These are phyloP conservation scores for Boletus sp. DNA, from an alignment of 768 basidiomycete species.

Conservation along the genomic window DNA sequence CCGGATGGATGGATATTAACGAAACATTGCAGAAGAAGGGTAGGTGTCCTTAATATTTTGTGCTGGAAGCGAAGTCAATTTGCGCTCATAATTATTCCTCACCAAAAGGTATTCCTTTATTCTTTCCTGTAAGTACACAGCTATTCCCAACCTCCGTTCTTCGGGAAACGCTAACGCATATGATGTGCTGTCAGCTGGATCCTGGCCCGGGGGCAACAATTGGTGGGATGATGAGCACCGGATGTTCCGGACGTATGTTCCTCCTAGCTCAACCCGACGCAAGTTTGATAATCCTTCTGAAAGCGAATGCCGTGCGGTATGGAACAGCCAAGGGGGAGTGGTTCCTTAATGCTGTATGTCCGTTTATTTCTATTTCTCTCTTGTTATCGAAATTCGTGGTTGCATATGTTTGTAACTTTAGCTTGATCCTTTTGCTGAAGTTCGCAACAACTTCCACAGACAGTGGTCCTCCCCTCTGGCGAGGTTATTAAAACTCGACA, in stretches of 20 bases:
- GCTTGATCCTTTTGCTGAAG: conserved; percentile 1
- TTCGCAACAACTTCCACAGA: conserved; percentile 40
- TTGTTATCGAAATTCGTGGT: background rate
- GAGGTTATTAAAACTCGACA: conserved; percentile 87
- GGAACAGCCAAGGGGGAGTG: conserved; percentile 89
- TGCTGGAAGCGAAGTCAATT: background rate
- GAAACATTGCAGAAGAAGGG: conserved; percentile 61
- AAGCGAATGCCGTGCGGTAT: conserved; percentile 78
- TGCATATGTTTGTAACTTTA: background rate
- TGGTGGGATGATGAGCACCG: conserved; percentile 84
- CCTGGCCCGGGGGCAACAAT: conserved; percentile 80
- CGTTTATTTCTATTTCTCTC: background rate
- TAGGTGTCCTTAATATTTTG: conserved; percentile 10
- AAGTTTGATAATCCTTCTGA: conserved; percentile 15
- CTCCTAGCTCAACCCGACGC: background rate
- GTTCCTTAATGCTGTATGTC: conserved; percentile 78
- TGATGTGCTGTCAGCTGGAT: conserved; percentile 51
- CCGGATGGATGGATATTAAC: conserved; percentile 71
- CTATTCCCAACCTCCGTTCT: background rate
- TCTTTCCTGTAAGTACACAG: conserved; percentile 64
- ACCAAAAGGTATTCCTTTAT: conserved; percentile 62
- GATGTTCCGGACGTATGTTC: conserved; percentile 75
- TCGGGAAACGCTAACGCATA: background rate
- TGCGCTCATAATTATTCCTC: background rate
- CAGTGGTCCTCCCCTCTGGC: conserved; percentile 85